A percentile compares a stretch with the other conserved stretches of the same genome.
These are phyloP conservation scores for Mycena alexandri DNA, from an alignment of 768 basidiomycete species.

Conservation along the genomic window DNA sequence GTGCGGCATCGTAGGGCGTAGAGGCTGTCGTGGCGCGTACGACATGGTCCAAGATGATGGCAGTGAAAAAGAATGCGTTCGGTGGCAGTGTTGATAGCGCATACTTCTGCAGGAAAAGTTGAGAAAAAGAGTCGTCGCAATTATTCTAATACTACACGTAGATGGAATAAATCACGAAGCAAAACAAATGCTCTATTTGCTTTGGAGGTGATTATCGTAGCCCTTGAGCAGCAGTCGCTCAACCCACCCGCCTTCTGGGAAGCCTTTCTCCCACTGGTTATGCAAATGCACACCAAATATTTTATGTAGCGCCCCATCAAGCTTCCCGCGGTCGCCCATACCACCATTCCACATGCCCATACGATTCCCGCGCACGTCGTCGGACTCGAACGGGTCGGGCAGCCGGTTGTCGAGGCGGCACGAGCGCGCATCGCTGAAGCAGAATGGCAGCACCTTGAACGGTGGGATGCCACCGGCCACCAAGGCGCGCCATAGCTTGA, in stretches of 20 bases:
- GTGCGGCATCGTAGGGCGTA: too few species aligned
- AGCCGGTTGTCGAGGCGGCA: slow-evolving; percentile 94
- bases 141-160: slow-evolving; percentile 4
- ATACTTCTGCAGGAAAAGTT: too few species aligned
- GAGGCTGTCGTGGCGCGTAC: too few species aligned
- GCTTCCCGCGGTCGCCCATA: slow-evolving; percentile 69
- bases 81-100: too few species aligned
- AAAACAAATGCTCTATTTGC: slow-evolving; percentile 5
- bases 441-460: slow-evolving; percentile 94
- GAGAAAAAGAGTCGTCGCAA: not conserved
- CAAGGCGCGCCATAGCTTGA: slow-evolving; percentile 90
- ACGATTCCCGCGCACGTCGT: slow-evolving; percentile 69
- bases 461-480: slow-evolving; percentile 79
- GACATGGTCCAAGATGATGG: too few species aligned
- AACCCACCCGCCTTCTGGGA: slow-evolving; percentile 89
- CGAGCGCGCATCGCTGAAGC: slow-evolving; percentile 91
- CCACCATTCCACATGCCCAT: slow-evolving; percentile 67
- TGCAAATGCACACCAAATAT: slow-evolving; percentile 94
- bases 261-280: slow-evolving; percentile 95
- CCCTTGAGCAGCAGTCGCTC: slow-evolving; percentile 77
- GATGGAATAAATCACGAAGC: not conserved
- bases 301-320: slow-evolving; percentile 73
- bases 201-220: slow-evolving; percentile 58
- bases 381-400: slow-evolving; percentile 88
- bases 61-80: too few species aligned